Evolutionary conservation across 495 filamentous ascomycete species (phyloP).

Genomic region (Penicillium crystallinum): DNA sequence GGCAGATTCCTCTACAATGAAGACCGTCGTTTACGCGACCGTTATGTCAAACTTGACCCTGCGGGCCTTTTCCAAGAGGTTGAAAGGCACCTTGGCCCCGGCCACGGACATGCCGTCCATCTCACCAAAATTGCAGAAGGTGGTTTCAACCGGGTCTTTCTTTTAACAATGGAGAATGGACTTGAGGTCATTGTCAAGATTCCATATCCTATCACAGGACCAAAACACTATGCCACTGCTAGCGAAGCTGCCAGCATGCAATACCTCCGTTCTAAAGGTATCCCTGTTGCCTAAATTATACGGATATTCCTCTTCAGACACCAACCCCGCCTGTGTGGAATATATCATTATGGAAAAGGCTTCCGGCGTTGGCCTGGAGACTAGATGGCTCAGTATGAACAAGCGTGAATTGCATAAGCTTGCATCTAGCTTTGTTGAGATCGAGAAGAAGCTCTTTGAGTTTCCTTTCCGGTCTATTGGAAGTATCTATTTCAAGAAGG

Average conservation of each 20-base stretch:
- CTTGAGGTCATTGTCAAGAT: conserved; percentile 21
- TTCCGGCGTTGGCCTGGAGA: background rate
- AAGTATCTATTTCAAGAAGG: background rate
- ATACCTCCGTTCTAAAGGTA: conserved; percentile 22
- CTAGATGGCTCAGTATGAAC: background rate
- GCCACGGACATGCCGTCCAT: background rate
- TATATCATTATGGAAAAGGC: background rate
- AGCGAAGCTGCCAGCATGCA: conserved; percentile 35
- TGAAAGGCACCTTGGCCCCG: background rate
- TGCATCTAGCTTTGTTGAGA: no score
- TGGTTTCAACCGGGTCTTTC: conserved; percentile 26
- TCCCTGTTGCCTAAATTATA: conserved; percentile 20
- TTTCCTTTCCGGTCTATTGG: background rate
- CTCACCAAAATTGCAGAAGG: conserved; percentile 2
- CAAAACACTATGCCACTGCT: conserved; percentile 23
- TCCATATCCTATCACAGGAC: conserved; percentile 18
- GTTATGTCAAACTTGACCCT: background rate
- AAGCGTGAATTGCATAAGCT: background rate
- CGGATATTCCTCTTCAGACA: conserved; percentile 1
- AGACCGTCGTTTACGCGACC: background rate
- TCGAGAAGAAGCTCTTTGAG: background rate
- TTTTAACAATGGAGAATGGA: conserved; percentile 24
- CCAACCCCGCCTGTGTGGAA: background rate
- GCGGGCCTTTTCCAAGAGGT: background rate
- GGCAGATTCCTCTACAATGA: background rate